Evolutionary conservation across 257 asterid species (phyloP).

Genomic region (Echium plantagineum): DNA sequence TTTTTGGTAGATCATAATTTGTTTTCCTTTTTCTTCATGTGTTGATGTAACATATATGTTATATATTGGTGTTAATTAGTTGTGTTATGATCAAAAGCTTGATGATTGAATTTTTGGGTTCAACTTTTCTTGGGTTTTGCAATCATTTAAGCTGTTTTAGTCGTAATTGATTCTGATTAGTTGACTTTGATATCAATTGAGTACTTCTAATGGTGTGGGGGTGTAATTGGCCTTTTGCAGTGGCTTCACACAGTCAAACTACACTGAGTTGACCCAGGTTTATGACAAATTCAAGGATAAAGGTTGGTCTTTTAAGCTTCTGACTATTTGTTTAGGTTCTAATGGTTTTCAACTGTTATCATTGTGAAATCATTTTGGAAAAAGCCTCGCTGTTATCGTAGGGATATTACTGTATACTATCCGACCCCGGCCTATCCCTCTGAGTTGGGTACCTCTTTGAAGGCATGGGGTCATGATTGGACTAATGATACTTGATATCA

Average conservation of each 20-base stretch:
- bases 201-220: too few species aligned
- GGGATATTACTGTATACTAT: too few species aligned
- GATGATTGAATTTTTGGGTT: neutral
- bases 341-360: neutral
- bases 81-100: neutral
- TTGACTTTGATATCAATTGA: neutral
- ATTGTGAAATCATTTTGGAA: too few species aligned
- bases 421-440: too few species aligned
- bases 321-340: neutral
- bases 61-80: neutral
- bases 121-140: neutral
- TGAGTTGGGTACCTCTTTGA: too few species aligned
- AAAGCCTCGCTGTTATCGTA: too few species aligned
- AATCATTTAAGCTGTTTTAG: too few species aligned
- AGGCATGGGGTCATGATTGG: neutral
- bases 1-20: too few species aligned
- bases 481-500: slow-evolving; percentile 7
- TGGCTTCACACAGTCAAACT: slow-evolving; percentile 58
- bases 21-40: neutral
- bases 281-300: slow-evolving; percentile 51
- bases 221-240: slow-evolving; percentile 23
- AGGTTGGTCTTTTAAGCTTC: slow-evolving; percentile 23
- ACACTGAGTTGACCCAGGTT: slow-evolving; percentile 66
- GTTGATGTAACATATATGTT: too few species aligned
- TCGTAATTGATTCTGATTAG: neutral